Evolutionary conservation across 495 filamentous ascomycete species (phyloP).

Genomic region (Lentithecium fluviatile): DNA sequence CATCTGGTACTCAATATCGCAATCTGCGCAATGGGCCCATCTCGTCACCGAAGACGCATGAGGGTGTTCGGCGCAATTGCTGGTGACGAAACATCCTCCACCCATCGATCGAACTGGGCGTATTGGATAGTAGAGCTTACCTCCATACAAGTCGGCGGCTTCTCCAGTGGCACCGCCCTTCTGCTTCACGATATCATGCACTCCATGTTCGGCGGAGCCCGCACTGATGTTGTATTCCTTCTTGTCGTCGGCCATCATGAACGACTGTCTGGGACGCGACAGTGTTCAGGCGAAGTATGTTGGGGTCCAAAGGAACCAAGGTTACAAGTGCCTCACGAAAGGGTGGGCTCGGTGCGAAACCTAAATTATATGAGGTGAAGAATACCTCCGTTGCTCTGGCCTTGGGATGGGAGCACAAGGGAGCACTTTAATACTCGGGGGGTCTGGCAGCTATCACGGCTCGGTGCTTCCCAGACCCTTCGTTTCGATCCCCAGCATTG

Average conservation of each 20-base stretch:
- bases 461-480: neutral
- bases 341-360: slow-evolving; percentile 2
- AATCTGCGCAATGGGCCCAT: no score
- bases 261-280: neutral
- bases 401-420: slow-evolving; percentile 11
- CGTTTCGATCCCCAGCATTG: neutral
- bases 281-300: neutral
- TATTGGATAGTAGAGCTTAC: slow-evolving; percentile 10
- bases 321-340: neutral
- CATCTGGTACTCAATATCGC: no score
- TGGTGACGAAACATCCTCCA: no score
- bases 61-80: no score
- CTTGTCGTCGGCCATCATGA: slow-evolving; percentile 11
- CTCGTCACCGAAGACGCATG: no score
- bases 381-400: slow-evolving; percentile 4
- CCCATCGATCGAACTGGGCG: no score
- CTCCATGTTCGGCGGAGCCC: slow-evolving; percentile 11
- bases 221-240: slow-evolving; percentile 14
- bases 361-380: slow-evolving; percentile 11
- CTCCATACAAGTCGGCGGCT: slow-evolving; percentile 47
- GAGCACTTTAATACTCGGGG: slow-evolving; percentile 15
- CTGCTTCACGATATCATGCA: slow-evolving; percentile 11
- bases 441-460: no score
- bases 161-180: slow-evolving; percentile 36
- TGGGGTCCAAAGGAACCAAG: neutral